Percentiles rank a stretch among this genome's conserved stretches.
Conservation (phyloP, 2,329 filamentous ascomycete genomes). For the Didymosphaeria variabile region DNA sequence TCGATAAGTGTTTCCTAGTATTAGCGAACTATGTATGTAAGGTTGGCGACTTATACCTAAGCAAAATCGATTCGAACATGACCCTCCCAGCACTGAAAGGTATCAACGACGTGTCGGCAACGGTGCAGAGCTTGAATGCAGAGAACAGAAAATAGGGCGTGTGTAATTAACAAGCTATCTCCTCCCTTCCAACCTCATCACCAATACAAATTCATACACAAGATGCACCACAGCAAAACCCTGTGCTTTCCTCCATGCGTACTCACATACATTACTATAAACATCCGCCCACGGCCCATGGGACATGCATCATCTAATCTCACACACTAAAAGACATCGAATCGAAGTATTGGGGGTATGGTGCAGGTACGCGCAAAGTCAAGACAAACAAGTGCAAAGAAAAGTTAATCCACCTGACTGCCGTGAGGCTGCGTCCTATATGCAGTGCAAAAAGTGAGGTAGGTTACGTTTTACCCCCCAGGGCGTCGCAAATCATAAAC, state of each 20-base stretch:
- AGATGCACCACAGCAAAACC: neutral
- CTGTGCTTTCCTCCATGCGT: neutral
- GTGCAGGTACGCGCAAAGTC: slow-evolving; percentile 3
- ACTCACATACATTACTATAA: slow-evolving; percentile 9
- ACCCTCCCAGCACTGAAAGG: too few species aligned
- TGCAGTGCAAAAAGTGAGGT: slow-evolving; percentile 16
- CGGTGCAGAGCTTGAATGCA: neutral
- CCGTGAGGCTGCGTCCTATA: slow-evolving; percentile 11
- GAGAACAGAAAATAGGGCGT: neutral
- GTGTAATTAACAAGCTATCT: slow-evolving; percentile 11
- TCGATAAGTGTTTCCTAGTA: too few species aligned
- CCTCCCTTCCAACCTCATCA: neutral
- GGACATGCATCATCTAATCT: slow-evolving; percentile 11
- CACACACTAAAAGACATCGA: slow-evolving; percentile 4
- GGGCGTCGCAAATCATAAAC: slow-evolving; percentile 23
- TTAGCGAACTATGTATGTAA: too few species aligned
- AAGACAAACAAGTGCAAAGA: slow-evolving; percentile 6
- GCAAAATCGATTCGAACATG: too few species aligned
- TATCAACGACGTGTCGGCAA: too few species aligned
- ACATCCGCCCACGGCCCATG: slow-evolving; percentile 6
- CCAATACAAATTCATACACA: slow-evolving; percentile 2
- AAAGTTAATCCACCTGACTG: neutral
- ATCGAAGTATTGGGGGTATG: slow-evolving; percentile 15
- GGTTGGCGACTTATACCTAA: too few species aligned
- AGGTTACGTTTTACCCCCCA: slow-evolving; percentile 21